Base-by-base conservation (phyloP, 1,284 basidiomycete species). In the Wolfiporia cocos region DNA sequence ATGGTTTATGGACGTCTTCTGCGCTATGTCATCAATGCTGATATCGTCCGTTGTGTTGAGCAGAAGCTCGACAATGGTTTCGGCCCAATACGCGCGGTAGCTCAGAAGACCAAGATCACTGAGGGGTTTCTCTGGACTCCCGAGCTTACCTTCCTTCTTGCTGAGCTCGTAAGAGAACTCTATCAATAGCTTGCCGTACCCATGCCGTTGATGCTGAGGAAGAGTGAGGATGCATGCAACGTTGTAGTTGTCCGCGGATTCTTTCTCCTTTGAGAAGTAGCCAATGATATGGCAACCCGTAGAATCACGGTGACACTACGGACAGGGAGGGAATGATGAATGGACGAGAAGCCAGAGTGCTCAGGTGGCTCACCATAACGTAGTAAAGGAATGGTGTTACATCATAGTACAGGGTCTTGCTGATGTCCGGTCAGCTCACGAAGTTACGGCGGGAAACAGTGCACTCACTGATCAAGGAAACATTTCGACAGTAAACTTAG, bases 381-480 rank as follows among this genome's bases (percentile, higher is more conserved):
- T 99, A 99, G 74, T 94, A 99, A 73, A 99, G 77, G 72, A 99
- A 99, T 3, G 96, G 96, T 47, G 97, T 98, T 54, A 99, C 96
- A 67, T 99, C 96, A 70, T 98, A 99, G 70, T 99, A 99, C 52
- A 99, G 74, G 21, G 96, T 99, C 73, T 99, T 99, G 69, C 86
- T 90, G 57, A 45, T 41, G 51, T 44, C 34, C n/a, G 39, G 54
- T 61, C 36, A 66, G 63, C 50, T 40, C 21, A 43, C 7, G 18
- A 9, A 37, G 34, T 32, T 20, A 29, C 42, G 44, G 36, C 35
- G 36, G 24, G 40, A 30, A 42, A 17, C 34, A 35, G 7, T 7
- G 26, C 23, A 52, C 53, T 43, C 49, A 90, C 87, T 99, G 96
- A 63, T 99, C 96, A 52, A 99, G 81, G 67, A 99, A 99, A 63